Base-by-base conservation (phyloP, 495 filamentous ascomycete genomes). In the Pyrenopolyporus hunteri region DNA sequence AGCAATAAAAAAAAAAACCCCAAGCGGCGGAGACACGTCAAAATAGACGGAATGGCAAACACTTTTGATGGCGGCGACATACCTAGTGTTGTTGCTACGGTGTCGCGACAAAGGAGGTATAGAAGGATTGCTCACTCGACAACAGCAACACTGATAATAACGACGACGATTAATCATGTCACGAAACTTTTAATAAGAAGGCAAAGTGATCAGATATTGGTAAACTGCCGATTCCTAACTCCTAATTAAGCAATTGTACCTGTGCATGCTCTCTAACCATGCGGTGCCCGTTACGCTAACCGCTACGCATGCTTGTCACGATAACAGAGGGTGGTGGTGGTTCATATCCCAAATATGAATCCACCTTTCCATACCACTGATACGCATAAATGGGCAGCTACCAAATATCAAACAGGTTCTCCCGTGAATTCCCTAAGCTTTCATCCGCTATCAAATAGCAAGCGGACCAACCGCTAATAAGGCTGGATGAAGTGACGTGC, bases 351-450 rank as follows among this genome's bases (percentile, higher is more conserved):
- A 13, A 49, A 13, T 32, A 39, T 13, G 35, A 52, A 36, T 44
- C 25, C 35, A 44, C 16, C 29, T 42, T 22, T 29, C 52, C 20
- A 29, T 31, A 20, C n/a, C 36, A 17, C 33, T 51, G 56, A 9
- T 26, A 48, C 23, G 13, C 25, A 31, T 35, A 32, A 32, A 22
- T 35, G 16, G 9, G n/a, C 35, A 33, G 28, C 39, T 25, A 39
- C 14, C 10, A 11, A 31, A 43, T 17, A 25, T 4, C 17, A 26
- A n/a, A 43, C 29, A n/a, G 11, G 16, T 44, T 44, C 16, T 17
- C 20, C 32, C 36, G 46, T 5, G 11, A 50, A 36, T 9, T 10
- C 28, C 42, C 23, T 19, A 28, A 8, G 26, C 28, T 42, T 33
- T 37, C 16, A 13, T 31, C 11, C 25, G n/a, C 4, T 9, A 57